phyloP scores from a whole-genome alignment of 768 basidiomycete species.

The Tephrocybe sp. region DNA sequence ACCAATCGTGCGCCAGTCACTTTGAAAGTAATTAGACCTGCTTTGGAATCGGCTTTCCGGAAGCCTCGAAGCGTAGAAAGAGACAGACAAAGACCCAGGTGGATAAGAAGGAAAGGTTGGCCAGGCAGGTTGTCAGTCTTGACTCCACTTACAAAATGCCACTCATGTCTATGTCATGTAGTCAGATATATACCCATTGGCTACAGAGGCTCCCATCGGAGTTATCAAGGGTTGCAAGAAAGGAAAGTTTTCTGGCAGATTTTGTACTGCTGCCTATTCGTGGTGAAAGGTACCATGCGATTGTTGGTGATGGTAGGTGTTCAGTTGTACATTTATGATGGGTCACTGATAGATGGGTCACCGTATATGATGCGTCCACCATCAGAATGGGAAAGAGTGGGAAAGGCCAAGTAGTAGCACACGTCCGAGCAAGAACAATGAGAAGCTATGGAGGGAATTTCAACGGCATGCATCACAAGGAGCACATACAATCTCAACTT shows the following conservation, averaged over 20 bases:
- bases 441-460: too few species aligned
- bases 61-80: slow-evolving; percentile 5
- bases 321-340: neutral
- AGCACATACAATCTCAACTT: too few species aligned
- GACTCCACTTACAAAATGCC: neutral
- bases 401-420: too few species aligned
- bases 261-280: neutral
- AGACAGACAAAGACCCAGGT: neutral
- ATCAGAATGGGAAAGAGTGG: too few species aligned
- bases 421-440: too few species aligned
- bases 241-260: neutral
- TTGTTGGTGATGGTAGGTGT: neutral
- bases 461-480: too few species aligned
- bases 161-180: slow-evolving; percentile 1
- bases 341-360: neutral
- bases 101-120: slow-evolving; percentile 1
- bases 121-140: neutral
- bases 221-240: neutral
- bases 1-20: slow-evolving; percentile 3
- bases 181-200: neutral
- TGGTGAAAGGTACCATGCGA: neutral
- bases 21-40: slow-evolving; percentile 4
- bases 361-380: too few species aligned
- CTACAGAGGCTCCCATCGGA: neutral
- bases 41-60: slow-evolving; percentile 6